Conservation (phyloP, 805 yeast genomes). For the Candida easanensis region DNA sequence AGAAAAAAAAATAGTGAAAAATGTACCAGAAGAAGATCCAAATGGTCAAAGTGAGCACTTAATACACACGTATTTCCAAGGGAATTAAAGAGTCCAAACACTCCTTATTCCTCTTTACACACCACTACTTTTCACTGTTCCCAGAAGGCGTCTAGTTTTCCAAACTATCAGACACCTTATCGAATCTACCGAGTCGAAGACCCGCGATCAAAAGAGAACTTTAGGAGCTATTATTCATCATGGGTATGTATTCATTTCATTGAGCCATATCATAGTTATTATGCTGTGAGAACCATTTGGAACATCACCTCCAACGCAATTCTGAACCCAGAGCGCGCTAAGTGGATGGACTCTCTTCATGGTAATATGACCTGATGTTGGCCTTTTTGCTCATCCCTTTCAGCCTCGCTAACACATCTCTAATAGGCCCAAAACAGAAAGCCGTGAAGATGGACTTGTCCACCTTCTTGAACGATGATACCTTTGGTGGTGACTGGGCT, state of each 20-base stretch:
- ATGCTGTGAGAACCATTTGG: background rate
- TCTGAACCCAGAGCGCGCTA: too few species aligned
- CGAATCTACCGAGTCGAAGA: background rate
- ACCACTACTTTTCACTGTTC: background rate
- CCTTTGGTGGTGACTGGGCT: slow-evolving; percentile 79
- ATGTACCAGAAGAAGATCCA: background rate
- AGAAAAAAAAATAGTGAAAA: background rate
- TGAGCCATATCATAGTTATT: background rate
- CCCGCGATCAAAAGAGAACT: background rate
- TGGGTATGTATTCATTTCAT: slow-evolving; percentile 11
- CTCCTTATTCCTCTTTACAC: background rate
- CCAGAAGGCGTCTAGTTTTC: background rate
- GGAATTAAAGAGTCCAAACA: background rate
- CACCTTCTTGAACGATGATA: slow-evolving; percentile 76
- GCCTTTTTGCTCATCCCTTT: too few species aligned
- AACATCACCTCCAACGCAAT: too few species aligned
- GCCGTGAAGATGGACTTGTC: slow-evolving; percentile 79
- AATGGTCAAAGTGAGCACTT: too few species aligned
- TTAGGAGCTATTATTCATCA: slow-evolving; percentile 3
- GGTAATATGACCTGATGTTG: too few species aligned
- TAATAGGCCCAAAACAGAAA: slow-evolving; percentile 66
- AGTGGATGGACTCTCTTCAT: too few species aligned
- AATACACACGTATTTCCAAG: background rate
- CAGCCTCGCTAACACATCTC: too few species aligned
- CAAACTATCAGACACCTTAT: background rate